Conservation (phyloP, 139 green algal species). For the Diplosphaera chodatii region DNA sequence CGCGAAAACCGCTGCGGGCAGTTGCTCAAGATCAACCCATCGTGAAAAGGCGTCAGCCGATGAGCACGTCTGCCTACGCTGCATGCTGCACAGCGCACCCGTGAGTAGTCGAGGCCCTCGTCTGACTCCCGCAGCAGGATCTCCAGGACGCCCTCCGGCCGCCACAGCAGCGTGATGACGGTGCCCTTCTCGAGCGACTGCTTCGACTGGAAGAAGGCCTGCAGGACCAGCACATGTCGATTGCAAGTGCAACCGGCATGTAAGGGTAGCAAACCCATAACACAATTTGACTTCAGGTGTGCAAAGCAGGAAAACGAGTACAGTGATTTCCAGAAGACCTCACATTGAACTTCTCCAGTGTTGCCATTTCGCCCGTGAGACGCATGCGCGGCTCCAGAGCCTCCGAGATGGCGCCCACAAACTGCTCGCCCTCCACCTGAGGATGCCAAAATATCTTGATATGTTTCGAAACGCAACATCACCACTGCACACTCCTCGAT, state of each 20-base stretch:
- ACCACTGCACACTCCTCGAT: too few species aligned
- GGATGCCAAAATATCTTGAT: too few species aligned
- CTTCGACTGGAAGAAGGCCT: slow-evolving; percentile 37
- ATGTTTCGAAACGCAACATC: too few species aligned
- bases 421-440: slow-evolving; percentile 54
- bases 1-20: too few species aligned
- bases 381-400: slow-evolving; percentile 58
- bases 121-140: slow-evolving; percentile 15
- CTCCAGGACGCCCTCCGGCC: slow-evolving; percentile 30
- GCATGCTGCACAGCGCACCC: slow-evolving; percentile 1
- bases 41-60: too few species aligned
- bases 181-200: slow-evolving; percentile 41
- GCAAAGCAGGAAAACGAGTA: neutral
- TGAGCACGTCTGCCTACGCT: too few species aligned
- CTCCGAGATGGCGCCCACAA: slow-evolving; percentile 67
- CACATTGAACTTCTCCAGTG: slow-evolving; percentile 48
- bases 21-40: too few species aligned
- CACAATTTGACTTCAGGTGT: too few species aligned
- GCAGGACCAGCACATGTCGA: too few species aligned
- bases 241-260: too few species aligned
- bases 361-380: neutral
- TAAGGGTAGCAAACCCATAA: too few species aligned
- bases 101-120: slow-evolving; percentile 14
- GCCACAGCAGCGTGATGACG: slow-evolving; percentile 36
- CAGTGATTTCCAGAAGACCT: too few species aligned